These are phyloP conservation scores for Trichoderma hamatum DNA, from an alignment of 2,329 filamentous ascomycete genomes.

Conservation along the genomic window DNA sequence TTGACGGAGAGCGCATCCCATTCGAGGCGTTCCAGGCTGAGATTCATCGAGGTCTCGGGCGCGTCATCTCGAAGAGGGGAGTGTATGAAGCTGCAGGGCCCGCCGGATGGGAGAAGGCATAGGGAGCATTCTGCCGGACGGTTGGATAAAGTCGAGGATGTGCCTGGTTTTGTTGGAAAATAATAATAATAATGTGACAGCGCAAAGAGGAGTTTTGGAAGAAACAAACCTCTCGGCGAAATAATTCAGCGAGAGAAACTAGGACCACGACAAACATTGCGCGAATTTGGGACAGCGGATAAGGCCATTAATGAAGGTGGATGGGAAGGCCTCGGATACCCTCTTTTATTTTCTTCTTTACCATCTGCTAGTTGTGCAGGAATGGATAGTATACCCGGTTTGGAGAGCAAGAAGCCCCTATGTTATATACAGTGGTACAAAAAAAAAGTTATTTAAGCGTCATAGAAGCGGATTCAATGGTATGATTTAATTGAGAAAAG, in stretches of 20 bases:
- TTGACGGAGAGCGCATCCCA: constrained; percentile 86
- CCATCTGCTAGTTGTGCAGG: not conserved
- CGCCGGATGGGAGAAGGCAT: constrained; percentile 50
- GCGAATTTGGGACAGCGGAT: not conserved
- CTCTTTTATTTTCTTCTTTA: not conserved
- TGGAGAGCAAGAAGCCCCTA: not conserved
- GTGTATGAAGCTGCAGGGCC: constrained; percentile 69
- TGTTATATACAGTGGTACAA: not conserved
- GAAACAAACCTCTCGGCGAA: not conserved
- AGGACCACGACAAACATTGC: not conserved
- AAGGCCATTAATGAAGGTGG: not conserved
- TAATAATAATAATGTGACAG: not conserved
- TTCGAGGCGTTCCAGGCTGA: constrained; percentile 93
- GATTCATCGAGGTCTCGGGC: constrained; percentile 79
- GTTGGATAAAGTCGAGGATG: not conserved
- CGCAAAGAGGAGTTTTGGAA: not conserved
- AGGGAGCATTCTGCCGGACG: constrained; percentile 15
- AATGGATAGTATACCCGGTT: constrained; percentile 25
- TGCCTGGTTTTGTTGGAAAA: not conserved
- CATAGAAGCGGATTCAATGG: not conserved
- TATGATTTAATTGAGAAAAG: not conserved
- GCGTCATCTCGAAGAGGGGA: constrained; percentile 77
- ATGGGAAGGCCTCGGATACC: not conserved
- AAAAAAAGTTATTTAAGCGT: not conserved
- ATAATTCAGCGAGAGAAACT: not conserved